Percentiles rank a stretch among this genome's conserved stretches.
phyloP scores from a whole-genome alignment of 2,329 filamentous ascomycete genomes.

The Coniochaeta sp. region DNA sequence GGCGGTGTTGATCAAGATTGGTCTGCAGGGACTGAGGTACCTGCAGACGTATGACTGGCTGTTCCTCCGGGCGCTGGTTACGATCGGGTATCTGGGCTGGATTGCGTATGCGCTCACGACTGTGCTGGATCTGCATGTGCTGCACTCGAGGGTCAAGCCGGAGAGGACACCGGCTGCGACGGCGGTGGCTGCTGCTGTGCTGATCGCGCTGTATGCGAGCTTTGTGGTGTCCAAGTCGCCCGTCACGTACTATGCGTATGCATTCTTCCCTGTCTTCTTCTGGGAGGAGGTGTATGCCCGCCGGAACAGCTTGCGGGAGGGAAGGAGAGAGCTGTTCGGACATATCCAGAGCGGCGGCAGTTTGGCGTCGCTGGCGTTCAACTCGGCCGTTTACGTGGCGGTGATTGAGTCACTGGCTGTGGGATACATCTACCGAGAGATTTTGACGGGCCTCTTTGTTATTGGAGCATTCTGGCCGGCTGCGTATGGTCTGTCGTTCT shows the following conservation, averaged over 20 bases:
- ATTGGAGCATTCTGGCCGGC: constrained; percentile 72
- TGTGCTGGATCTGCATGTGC: constrained; percentile 80
- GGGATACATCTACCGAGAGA: constrained; percentile 85
- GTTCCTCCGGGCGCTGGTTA: constrained; percentile 83
- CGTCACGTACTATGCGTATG: constrained; percentile 81
- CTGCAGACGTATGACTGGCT: constrained; percentile 98
- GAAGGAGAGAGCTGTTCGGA: constrained; percentile 60
- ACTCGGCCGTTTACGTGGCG: constrained; percentile 60
- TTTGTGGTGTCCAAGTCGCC: constrained; percentile 77
- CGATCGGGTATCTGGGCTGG: constrained; percentile 89
- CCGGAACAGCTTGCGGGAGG: constrained; percentile 60
- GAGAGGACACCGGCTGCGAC: constrained; percentile 54
- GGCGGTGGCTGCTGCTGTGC: constrained; percentile 65
- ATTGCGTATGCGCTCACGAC: constrained; percentile 87
- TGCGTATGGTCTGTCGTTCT: constrained; percentile 65
- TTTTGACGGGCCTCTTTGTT: constrained; percentile 76
- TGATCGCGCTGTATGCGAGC: constrained; percentile 71
- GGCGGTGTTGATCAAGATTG: constrained; percentile 67
- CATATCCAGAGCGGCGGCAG: constrained; percentile 57
- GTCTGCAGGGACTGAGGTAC: constrained; percentile 79
- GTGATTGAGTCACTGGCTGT: constrained; percentile 78
- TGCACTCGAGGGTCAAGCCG: constrained; percentile 61
- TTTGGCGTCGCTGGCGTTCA: constrained; percentile 52
- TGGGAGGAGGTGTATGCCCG: constrained; percentile 93
- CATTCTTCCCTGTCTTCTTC: constrained; percentile 86